phyloP scores from a whole-genome alignment of 2,329 filamentous ascomycete genomes.

The Fusarium oligoseptatum region DNA sequence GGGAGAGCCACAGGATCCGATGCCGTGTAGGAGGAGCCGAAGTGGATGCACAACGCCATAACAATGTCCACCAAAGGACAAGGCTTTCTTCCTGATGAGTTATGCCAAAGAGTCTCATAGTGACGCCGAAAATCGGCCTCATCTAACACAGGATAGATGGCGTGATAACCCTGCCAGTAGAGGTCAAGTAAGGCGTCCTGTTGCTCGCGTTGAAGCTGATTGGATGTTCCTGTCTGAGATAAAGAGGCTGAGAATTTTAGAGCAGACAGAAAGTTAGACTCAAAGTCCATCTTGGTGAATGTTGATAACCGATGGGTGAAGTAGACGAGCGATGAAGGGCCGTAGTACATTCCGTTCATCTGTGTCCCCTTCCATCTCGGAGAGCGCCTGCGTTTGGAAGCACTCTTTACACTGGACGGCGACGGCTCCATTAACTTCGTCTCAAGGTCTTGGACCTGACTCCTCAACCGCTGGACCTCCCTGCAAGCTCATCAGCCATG shows the following conservation, averaged over 20 bases:
- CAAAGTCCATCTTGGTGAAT: conserved; percentile 26
- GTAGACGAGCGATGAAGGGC: conserved; percentile 41
- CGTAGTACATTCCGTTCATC: conserved; percentile 31
- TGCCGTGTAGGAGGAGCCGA: conserved; percentile 50
- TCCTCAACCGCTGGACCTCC: conserved; percentile 42
- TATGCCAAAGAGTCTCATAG: conserved; percentile 42
- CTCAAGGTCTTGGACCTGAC: conserved; percentile 40
- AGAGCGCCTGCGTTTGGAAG: background rate
- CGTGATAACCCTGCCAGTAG: conserved; percentile 63
- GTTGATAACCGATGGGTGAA: conserved; percentile 39
- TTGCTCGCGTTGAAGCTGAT: conserved; percentile 53
- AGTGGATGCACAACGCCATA: conserved; percentile 65
- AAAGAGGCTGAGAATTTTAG: background rate
- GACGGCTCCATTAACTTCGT: conserved; percentile 21
- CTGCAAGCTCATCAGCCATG: conserved; percentile 20
- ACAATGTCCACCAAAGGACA: conserved; percentile 67
- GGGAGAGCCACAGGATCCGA: conserved; percentile 47
- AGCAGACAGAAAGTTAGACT: background rate
- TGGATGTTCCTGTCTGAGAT: background rate
- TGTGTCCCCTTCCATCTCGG: conserved; percentile 28
- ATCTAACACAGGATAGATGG: conserved; percentile 53
- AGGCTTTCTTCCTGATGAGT: conserved; percentile 49
- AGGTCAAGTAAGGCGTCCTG: conserved; percentile 62
- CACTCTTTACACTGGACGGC: background rate
- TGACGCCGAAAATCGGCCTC: conserved; percentile 41